Evolutionary conservation across 78 protist genomes (phyloP), one percentile per base, ranked within the genome.

Genomic region (Dictyostelium citrinum): DNA sequence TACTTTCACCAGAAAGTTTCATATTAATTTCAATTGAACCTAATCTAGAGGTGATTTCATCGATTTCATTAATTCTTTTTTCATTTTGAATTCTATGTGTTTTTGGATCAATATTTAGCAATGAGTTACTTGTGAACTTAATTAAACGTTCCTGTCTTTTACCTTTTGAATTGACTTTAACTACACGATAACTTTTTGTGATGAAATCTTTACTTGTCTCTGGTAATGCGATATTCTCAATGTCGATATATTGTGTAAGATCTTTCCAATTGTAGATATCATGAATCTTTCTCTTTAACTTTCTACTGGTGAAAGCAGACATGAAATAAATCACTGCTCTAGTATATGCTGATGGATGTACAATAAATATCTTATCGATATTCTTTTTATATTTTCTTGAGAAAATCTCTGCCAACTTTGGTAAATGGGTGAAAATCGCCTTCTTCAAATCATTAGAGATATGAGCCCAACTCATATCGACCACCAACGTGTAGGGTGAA

Each of bases 401-500:
- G 49, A 94, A 88, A 0, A 90, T 70, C n/a, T 80, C 77, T 2
- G 92, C 75, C 58, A 94, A 49, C 22, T 75, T 82, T 39, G 88
- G 83, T n/a, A 94, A 51, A 86, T 90, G 90, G 1, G 88, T 70
- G 9, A 80, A 82, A 20, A 95, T 82, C 16, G 90, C 70, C n/a
- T 33, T 24, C 35, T 90, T 81, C 31, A 90, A 17, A 12, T 90
- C 92, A 17, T 60, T 14, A 7, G 96, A 72, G 31, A 90, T 35
- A 61, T 76, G 92, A 8, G 81, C 85, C 95, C 95, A 95, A 10
- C 90, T 78, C 96, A 95, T 95, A 64, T 95, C 96, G 20, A 95
- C 84, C 0, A 90, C 67, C 29, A 95, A 71, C 3, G 95, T 83
- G 29, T 93, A 93, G 0, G 90, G 45, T 14, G 81, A 41, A 51